Base-by-base conservation (phyloP, 2,329 filamentous ascomycete genomes). In the Trichoderma harzianum region DNA sequence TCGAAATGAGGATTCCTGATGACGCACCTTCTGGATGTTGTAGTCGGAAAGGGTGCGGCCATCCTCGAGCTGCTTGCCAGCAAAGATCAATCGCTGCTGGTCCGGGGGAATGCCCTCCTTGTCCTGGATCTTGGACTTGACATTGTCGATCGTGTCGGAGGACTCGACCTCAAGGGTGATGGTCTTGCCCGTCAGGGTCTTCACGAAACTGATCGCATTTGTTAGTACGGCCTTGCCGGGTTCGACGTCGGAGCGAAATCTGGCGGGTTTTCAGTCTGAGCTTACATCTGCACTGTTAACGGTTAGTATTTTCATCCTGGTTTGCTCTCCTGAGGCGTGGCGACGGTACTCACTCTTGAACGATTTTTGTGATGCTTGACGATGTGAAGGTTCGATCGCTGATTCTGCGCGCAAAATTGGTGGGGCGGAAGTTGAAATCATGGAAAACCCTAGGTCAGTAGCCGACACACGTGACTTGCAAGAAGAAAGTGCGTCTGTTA, bases 181-280 rank as follows among this genome's bases (percentile, higher is more conserved):
- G 86, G 95, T 98, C 93, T 98, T 98, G 88, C 96, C 95, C 90
- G 95, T 98, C 83, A 98, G 94, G 90, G 95, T 98, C 92, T 98
- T 98, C 88, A 98, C 95, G 92, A 98, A 98, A 92, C 93, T 97
- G 86, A 24, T 58, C 72, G 78, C 71, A 73, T 61, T 60, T 70
- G 78, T 82, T 74, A 80, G 78, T 80, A 79, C 71, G 62, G 55
- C 69, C 57, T 70, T 58, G 73, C 72, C 72, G 74, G 73, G 69
- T 74, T 79, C 73, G 75, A 70, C 57, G 73, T 76, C 73, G 76
- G 73, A 70, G 72, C 72, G 58, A 58, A 58, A 34, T 34, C 30
- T 34, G 18, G 16, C 32, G 26, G 76, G 75, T 63, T 26, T 26
- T 47, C 21, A 12, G 32, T 51, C 28, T 28, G 34, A 10, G 80